Evolutionary conservation across 208 protist species (phyloP), one percentile per base, ranked within the genome.

Genomic region (Entamoeba nuttalli): DNA sequence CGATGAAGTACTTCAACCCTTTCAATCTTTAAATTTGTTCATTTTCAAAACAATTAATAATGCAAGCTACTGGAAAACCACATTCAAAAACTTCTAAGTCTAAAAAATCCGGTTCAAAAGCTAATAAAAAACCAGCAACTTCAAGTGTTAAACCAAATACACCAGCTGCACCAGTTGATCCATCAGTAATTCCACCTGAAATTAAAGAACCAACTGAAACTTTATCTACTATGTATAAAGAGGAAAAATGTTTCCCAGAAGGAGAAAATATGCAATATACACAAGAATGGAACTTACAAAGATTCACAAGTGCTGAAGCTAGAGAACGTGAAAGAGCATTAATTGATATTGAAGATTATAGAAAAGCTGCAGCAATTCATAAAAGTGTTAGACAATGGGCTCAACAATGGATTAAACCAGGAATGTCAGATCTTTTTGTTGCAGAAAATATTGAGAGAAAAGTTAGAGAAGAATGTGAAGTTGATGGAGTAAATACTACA

Each of bases 331-430:
- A 84, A n/a, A 84, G 62, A 84, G 5, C 17, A 21, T 84, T 84
- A 35, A 35, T 84, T 7, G 25, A 84, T 35, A 84, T 84, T n/a
- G 62, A 84, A 84, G 62, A 84, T 21, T 84, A 84, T 84, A 93
- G 96, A 73, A 51, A 94, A 50, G 96, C 62, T 51, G 96, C 95
- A 52, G 95, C 94, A n/a, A 69, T 96, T 15, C 96, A 96, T 25
- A 17, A 84, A 11, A n/a, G 95, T 69, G 93, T 95, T 5, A 21
- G 96, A 41, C 35, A 93, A 35, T 96, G 57, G 69, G 95, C 94
- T 93, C 30, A 93, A 53, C 14, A 51, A 9, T 25, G 94, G 9
- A 73, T 95, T 30, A 41, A 52, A 21, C 95, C 95, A 50, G 96
- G 96, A 9, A 57, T 95, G 14, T 11, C n/a, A 17, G 41, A 95